Conservation (phyloP, 306 rosid species). For the Malus asiatica region DNA sequence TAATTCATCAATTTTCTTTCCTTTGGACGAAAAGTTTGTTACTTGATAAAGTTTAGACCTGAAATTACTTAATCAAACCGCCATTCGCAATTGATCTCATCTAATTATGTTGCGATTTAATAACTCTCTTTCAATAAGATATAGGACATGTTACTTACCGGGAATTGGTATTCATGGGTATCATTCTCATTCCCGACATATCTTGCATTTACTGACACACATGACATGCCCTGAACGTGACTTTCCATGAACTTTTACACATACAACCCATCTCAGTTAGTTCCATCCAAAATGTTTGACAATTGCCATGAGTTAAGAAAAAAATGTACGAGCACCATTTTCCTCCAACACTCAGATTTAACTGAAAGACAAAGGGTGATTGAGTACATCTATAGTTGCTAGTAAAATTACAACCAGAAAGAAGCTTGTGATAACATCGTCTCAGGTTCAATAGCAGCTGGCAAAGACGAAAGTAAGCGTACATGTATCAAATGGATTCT, state of each 20-base stretch:
- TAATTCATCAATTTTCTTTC: neutral
- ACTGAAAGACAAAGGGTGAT: neutral
- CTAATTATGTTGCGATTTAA: no score
- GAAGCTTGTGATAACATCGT: neutral
- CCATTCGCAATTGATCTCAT: no score
- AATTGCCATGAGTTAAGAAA: neutral
- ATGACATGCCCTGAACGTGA: no score
- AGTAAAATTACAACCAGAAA: neutral
- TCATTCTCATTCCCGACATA: no score
- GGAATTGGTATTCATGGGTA: no score
- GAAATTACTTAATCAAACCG: no score
- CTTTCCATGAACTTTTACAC: neutral
- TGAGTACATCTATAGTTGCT: neutral
- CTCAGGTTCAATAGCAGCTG: neutral
- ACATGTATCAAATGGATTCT: neutral
- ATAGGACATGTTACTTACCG: no score
- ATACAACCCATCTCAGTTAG: neutral
- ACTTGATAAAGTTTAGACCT: no score
- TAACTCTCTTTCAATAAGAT: no score
- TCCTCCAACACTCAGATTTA: neutral
- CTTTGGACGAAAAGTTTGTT: no score
- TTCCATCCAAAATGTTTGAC: neutral
- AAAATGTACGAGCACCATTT: neutral
- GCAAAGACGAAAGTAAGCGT: neutral
- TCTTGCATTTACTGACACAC: no score